Base-by-base conservation (phyloP, 2,329 filamentous ascomycete genomes). In the Albifimbria verrucaria region DNA sequence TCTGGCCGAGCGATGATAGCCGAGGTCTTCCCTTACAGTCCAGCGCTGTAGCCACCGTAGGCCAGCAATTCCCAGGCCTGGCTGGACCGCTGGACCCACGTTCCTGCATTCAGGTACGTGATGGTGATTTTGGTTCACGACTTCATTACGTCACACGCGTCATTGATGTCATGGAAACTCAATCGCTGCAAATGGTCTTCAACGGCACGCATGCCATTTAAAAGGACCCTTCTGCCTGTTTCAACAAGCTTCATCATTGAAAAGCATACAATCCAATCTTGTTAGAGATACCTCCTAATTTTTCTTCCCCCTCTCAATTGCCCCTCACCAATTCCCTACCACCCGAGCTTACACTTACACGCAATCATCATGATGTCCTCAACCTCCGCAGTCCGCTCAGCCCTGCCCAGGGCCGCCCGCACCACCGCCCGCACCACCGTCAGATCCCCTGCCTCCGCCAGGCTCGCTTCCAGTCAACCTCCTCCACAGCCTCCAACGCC, bases 381-480 rank as follows among this genome's bases (percentile, higher is more conserved):
- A 44, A 64, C 67, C 51, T 64, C 64, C 41, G 50, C 69, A 47
- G 54, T 62, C 21, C 63, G 67, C 54, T 61, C 63, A 20, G 53
- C 51, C 32, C 49, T 67, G 32, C 65, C 62, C 26, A 58, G 65
- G 41, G 62, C 64, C 26, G 53, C 66, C n/a, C 63, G 67, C 45
- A 52, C 58, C 21, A 47, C 57, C 5, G 53, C 66, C 18, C 63
- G 67, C 46, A 52, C n/a, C n/a, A n/a, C 59, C 22, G 48, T 57
- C 6, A 68, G 65, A 24, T 50, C 52, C 17, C 53, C 67, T 51
- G 46, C 25, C 60, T 58, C 12, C 59, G 59, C 20, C 62, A 66
- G 15, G 42, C 63, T 15, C 75, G 76, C 39, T 72, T 72, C 62
- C 75, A 78, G 57, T 77, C 76, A 1, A 70, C 73, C 4, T 60